Evolutionary conservation across 257 asterid genomes (phyloP).

Genomic region (Gynochthodes officinalis): DNA sequence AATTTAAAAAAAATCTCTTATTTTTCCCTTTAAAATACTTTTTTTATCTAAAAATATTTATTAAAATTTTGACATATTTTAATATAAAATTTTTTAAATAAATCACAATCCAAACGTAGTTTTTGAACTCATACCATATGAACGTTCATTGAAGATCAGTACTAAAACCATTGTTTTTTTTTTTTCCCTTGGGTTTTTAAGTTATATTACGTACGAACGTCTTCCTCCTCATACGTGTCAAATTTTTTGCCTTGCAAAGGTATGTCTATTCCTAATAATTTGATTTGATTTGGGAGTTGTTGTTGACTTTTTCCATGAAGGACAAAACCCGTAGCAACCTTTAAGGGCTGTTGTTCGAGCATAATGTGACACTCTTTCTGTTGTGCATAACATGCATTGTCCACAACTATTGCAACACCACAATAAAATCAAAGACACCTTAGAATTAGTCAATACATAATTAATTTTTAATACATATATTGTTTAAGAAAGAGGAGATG

Average conservation of each 20-base stretch:
- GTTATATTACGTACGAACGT: not conserved
- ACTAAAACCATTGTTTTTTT: not conserved
- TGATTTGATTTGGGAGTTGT: constrained; percentile 6
- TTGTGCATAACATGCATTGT: constrained; percentile 10
- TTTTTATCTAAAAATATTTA: too few species aligned
- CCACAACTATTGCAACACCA: not conserved
- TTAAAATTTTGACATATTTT: too few species aligned
- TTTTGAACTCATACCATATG: too few species aligned
- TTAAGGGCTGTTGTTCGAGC: not conserved
- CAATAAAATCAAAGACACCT: not conserved
- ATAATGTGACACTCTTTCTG: constrained; percentile 8
- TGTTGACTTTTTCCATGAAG: not conserved
- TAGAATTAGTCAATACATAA: not conserved
- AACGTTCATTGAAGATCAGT: not conserved
- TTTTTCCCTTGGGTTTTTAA: not conserved
- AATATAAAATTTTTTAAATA: too few species aligned
- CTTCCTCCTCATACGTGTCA: not conserved
- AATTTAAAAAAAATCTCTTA: too few species aligned
- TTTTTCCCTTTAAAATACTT: too few species aligned
- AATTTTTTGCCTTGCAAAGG: not conserved
- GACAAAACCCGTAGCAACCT: not conserved
- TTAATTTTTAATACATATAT: not conserved
- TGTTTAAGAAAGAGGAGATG: too few species aligned
- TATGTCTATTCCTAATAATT: not conserved
- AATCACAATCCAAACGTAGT: too few species aligned